phyloP scores from a whole-genome alignment of 1,284 basidiomycete species.

The Sporisorium graminicola region DNA sequence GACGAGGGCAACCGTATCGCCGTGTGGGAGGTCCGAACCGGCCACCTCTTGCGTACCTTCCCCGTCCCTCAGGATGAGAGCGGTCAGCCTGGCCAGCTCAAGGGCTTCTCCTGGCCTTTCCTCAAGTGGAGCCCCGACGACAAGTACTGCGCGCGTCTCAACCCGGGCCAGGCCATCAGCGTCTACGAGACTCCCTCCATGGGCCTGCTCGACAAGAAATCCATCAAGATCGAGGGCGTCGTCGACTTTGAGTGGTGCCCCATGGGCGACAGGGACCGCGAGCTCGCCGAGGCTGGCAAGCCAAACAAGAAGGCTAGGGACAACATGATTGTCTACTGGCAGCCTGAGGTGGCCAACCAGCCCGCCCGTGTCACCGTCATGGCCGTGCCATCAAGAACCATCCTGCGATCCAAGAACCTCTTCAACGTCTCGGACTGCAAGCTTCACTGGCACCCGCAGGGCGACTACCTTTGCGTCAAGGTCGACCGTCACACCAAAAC shows the following conservation, averaged over 20 bases:
- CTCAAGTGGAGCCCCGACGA: constrained; percentile 99
- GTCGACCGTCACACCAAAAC: constrained; percentile 99
- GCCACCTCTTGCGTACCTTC: constrained; percentile 92
- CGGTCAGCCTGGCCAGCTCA: constrained; percentile 72
- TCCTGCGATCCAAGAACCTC: constrained; percentile 94
- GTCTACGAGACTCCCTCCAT: constrained; percentile 95
- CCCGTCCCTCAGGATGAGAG: constrained; percentile 73
- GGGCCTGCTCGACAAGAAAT: constrained; percentile 96
- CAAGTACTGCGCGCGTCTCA: constrained; percentile 89
- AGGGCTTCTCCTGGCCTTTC: constrained; percentile 85
- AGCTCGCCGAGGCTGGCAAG: constrained; percentile 73
- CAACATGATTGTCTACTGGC: constrained; percentile 98
- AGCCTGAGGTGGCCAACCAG: constrained; percentile 93
- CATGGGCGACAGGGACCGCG: constrained; percentile 81
- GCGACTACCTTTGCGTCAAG: constrained; percentile 98
- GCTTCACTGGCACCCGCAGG: constrained; percentile 98
- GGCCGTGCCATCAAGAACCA: constrained; percentile 85
- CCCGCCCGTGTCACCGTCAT: constrained; percentile 95
- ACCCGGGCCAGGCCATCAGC: constrained; percentile 91
- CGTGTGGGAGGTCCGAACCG: constrained; percentile 97
- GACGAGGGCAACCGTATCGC: constrained; percentile 98
- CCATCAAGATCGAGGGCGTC: constrained; percentile 96
- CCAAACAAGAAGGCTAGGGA: constrained; percentile 75
- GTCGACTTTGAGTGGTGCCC: constrained; percentile 99
- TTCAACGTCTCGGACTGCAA: constrained; percentile 99